Percentiles rank a stretch among this genome's conserved stretches.
Evolutionary conservation across 1,284 basidiomycete species (phyloP).

Genomic region (Phellopilus nigrolimitatus): DNA sequence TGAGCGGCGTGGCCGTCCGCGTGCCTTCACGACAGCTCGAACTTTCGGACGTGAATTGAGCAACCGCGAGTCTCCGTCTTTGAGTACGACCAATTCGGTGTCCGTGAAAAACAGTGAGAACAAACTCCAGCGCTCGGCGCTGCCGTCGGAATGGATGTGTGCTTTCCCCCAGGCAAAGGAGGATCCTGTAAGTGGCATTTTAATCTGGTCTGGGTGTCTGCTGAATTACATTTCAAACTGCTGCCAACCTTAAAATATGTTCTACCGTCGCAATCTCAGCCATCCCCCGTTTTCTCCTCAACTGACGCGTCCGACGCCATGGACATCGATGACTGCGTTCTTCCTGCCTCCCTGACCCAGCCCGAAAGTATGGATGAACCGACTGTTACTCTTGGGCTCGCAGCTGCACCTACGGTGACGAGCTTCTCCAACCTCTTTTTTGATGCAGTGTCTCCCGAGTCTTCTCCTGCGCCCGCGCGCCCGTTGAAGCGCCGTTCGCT

Average conservation of each 20-base stretch:
- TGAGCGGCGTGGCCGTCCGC: conserved; percentile 37
- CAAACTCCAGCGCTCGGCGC: conserved; percentile 50
- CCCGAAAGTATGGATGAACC: conserved; percentile 25
- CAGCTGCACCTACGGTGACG: conserved; percentile 48
- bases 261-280: conserved; percentile 11
- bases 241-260: not conserved
- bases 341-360: conserved; percentile 28
- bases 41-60: conserved; percentile 70
- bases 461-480: conserved; percentile 39
- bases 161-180: conserved; percentile 13
- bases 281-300: not conserved
- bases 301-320: conserved; percentile 22
- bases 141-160: conserved; percentile 61
- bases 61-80: conserved; percentile 36
- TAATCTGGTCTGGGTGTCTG: conserved; percentile 7
- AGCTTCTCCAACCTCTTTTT: conserved; percentile 59
- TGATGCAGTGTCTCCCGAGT: conserved; percentile 47
- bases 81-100: conserved; percentile 37
- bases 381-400: conserved; percentile 28
- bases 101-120: conserved; percentile 35
- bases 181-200: conserved; percentile 28
- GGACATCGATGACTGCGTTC: conserved; percentile 28
- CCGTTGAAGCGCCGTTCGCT: conserved; percentile 65
- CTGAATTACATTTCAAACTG: conserved; percentile 4
- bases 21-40: conserved; percentile 55